Base-by-base conservation (phyloP, 352 stramenopile species). In the Phytopythium litorale region DNA sequence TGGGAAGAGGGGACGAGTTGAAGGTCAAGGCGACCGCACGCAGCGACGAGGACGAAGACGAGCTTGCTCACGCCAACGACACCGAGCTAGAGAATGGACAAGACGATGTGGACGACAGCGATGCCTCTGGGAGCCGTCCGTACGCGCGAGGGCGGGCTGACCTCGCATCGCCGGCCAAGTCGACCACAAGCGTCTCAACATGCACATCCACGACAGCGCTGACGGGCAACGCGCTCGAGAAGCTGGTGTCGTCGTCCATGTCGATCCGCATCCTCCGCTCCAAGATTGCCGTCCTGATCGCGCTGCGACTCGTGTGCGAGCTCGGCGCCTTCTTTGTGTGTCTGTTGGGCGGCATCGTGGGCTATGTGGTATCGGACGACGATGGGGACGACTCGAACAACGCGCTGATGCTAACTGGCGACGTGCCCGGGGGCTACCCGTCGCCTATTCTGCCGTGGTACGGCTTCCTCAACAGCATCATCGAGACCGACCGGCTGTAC, bases 241-340 rank as follows among this genome's bases (percentile, higher is more conserved):
- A 63, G 1, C 56, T 78, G 8, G 66, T 62, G 4, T 71, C 71
- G 4, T 72, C 65, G 19, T 80, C 66, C 3, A 72, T 63, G 49
- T 45, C 71, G 23, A 79, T 84, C 43, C 75, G 75, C n/a, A 63
- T 79, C 38, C 51, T 81, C 1, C 70, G 71, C 2, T 81, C 75
- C 51, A 84, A 79, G 64, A 76, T 80, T 49, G 71, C 72, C 1
- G 71, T 79, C 16, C 60, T 84, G 2, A 68, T 80, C 43, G 71
- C 73, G 7, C 38, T 79, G 21, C 68, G 79, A 0, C 68, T 84
- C 23, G 67, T 88, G 54, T 75, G 74, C 62, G 73, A 88, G 35
- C 56, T 91, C 4, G 86, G 79, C 19, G 72, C 88, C 16, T 79
- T 96, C 40, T 71, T 89, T 30, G 85, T 97, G 1, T 89, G 83